Percentiles rank a stretch among this genome's conserved stretches.
Conservation (phyloP, 257 asterid species). For the Agastache rugosa region DNA sequence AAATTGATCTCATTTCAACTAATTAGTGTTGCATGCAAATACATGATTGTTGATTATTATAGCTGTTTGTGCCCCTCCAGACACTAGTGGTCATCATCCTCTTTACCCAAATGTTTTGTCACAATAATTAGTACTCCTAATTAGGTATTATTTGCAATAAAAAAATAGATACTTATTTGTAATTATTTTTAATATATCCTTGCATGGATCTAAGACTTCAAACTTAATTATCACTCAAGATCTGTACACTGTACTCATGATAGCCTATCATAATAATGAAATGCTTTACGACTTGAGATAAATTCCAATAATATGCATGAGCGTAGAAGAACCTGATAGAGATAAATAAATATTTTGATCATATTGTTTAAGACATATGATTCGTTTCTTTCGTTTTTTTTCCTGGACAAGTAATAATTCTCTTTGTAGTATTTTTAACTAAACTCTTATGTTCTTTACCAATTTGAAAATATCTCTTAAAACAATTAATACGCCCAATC, state of each 20-base stretch:
- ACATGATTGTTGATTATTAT: not conserved
- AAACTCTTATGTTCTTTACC: not conserved
- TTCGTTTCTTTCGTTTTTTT: too few relatives aligned
- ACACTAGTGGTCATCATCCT: not conserved
- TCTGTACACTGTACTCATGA: not conserved
- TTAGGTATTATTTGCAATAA: not conserved
- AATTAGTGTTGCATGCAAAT: constrained; percentile 11
- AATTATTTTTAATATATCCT: not conserved
- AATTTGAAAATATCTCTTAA: too few relatives aligned
- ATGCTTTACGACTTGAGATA: not conserved
- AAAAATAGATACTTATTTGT: not conserved
- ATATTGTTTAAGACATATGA: not conserved
- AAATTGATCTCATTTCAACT: not conserved
- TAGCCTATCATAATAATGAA: not conserved
- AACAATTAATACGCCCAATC: too few relatives aligned
- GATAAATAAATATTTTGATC: not conserved
- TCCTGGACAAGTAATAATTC: too few relatives aligned
- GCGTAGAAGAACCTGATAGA: not conserved
- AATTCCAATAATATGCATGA: not conserved
- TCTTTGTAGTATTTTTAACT: too few relatives aligned
- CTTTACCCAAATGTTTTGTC: not conserved
- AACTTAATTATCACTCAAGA: not conserved
- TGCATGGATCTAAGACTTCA: constrained; percentile 1
- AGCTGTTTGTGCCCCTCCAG: not conserved
- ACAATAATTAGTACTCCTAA: not conserved